These are phyloP conservation scores for Dichotomopilus funicola DNA, from an alignment of 2,329 filamentous ascomycete genomes.

Conservation along the genomic window DNA sequence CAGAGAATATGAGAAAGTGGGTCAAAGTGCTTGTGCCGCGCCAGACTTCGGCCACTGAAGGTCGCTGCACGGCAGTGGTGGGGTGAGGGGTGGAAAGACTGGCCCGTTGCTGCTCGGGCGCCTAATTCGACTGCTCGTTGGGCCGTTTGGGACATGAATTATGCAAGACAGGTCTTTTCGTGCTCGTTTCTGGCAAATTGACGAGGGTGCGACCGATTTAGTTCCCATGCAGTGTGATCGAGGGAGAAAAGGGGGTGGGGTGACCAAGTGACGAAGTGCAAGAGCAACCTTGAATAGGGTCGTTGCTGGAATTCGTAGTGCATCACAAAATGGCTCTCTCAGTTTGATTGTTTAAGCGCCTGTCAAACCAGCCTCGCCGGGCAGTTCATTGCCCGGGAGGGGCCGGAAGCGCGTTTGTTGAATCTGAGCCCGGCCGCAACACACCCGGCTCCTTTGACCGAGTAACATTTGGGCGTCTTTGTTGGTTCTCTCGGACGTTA, in stretches of 20 bases:
- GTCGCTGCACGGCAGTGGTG: neutral
- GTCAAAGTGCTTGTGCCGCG: slow-evolving; percentile 7
- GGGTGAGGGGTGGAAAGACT: neutral
- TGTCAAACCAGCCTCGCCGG: neutral
- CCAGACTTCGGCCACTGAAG: slow-evolving; percentile 1
- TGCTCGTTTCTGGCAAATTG: neutral
- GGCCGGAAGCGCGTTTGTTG: no score
- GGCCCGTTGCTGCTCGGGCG: slow-evolving; percentile 1
- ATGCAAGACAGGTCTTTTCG: slow-evolving; percentile 1
- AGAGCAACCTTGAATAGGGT: neutral
- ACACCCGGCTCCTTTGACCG: no score
- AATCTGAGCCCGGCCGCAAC: no score
- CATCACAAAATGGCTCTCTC: neutral
- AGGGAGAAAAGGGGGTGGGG: neutral
- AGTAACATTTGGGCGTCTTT: no score
- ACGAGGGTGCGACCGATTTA: slow-evolving; percentile 7
- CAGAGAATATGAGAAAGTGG: slow-evolving; percentile 3
- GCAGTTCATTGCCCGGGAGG: neutral
- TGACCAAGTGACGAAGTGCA: neutral
- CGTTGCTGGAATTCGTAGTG: neutral
- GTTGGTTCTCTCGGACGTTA: no score
- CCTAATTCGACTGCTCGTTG: slow-evolving; percentile 9
- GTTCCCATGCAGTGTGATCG: slow-evolving; percentile 12
- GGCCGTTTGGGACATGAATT: slow-evolving; percentile 3
- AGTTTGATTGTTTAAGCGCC: slow-evolving; percentile 1